A percentile compares a stretch with the other conserved stretches of the same genome.
These are phyloP conservation scores for Trametes polyzona DNA, from an alignment of 1,284 basidiomycete species.

Conservation along the genomic window DNA sequence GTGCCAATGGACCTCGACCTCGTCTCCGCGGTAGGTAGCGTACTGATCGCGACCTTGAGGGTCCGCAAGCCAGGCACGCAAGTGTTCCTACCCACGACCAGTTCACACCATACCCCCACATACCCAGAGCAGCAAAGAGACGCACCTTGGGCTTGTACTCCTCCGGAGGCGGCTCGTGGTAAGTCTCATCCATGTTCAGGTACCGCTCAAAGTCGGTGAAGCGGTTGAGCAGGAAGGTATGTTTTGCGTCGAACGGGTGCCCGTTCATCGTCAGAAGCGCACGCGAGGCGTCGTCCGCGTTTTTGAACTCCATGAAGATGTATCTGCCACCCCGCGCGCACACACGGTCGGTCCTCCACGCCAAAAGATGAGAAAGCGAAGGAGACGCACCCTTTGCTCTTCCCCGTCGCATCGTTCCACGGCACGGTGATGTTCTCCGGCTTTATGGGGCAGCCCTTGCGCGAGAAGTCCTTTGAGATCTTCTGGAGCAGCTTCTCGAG, in stretches of 20 bases:
- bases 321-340: slow-evolving; percentile 66
- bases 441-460: slow-evolving; percentile 79
- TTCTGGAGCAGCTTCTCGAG: slow-evolving; percentile 77
- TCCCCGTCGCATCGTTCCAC: slow-evolving; percentile 79
- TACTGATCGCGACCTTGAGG: slow-evolving; percentile 94
- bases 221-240: slow-evolving; percentile 89
- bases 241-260: slow-evolving; percentile 90
- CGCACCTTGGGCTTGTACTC: slow-evolving; percentile 83
- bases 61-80: slow-evolving; percentile 95
- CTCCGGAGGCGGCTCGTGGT: slow-evolving; percentile 79
- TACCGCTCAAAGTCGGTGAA: slow-evolving; percentile 94
- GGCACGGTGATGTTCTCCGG: slow-evolving; percentile 81
- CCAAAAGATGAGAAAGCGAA: background rate
- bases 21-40: slow-evolving; percentile 91
- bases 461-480: slow-evolving; percentile 82
- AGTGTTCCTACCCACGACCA: slow-evolving; percentile 91
- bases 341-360: background rate
- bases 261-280: slow-evolving; percentile 86
- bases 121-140: too few relatives aligned
- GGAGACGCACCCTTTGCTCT: slow-evolving; percentile 82
- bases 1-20: slow-evolving; percentile 94
- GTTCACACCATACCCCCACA: too few relatives aligned
- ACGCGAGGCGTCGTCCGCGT: slow-evolving; percentile 78
- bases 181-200: slow-evolving; percentile 81
- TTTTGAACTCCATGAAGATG: slow-evolving; percentile 89